Percentiles rank a stretch among this genome's conserved stretches.
phyloP scores from a whole-genome alignment of 2,329 filamentous ascomycete species.

The Aspergillus pseudoterreus region DNA sequence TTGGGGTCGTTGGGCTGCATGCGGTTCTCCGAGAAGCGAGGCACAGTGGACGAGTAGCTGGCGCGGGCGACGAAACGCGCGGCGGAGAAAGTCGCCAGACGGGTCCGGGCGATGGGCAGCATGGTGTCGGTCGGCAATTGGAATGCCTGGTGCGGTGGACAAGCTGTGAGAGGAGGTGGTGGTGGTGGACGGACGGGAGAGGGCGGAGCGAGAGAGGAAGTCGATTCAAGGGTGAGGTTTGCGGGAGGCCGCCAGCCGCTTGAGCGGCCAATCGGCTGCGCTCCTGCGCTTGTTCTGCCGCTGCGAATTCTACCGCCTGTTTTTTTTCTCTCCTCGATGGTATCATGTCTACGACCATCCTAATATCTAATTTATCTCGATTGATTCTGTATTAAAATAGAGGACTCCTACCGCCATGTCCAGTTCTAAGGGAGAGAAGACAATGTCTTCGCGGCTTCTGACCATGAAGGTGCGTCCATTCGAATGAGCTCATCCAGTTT shows the following conservation, averaged over 20 bases:
- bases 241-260: slow-evolving; percentile 21
- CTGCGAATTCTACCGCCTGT: slow-evolving; percentile 13
- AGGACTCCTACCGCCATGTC: slow-evolving; percentile 24
- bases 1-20: slow-evolving; percentile 58
- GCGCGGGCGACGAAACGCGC: slow-evolving; percentile 30
- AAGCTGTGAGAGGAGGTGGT: slow-evolving; percentile 10
- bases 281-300: slow-evolving; percentile 19
- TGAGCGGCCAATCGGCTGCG: slow-evolving; percentile 22
- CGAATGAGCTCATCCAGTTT: background rate
- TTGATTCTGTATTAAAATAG: background rate
- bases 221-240: slow-evolving; percentile 28
- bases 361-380: background rate
- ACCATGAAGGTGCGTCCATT: slow-evolving; percentile 69
- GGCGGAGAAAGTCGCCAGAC: slow-evolving; percentile 45
- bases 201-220: slow-evolving; percentile 8
- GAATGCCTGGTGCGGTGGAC: slow-evolving; percentile 9
- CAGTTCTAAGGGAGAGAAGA: slow-evolving; percentile 56
- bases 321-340: slow-evolving; percentile 8
- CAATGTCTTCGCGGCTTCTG: slow-evolving; percentile 81
- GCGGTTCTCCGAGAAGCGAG: slow-evolving; percentile 39
- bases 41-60: slow-evolving; percentile 42
- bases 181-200: slow-evolving; percentile 16
- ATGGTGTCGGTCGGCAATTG: slow-evolving; percentile 32
- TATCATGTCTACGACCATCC: background rate
- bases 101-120: slow-evolving; percentile 43